Evolutionary conservation across 163 green algal species (phyloP).

Genomic region (Botryococcus braunii): DNA sequence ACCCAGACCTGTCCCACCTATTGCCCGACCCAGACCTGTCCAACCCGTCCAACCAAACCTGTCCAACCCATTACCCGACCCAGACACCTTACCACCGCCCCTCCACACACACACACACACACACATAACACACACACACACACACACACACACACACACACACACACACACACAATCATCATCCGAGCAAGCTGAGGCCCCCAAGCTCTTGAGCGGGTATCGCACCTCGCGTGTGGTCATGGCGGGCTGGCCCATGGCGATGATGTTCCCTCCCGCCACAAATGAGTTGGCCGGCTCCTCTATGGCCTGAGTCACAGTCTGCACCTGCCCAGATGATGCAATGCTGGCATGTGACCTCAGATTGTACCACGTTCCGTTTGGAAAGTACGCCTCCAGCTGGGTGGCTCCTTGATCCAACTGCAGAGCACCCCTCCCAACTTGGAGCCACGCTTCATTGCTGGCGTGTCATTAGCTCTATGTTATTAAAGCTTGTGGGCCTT

Average conservation of each 20-base stretch:
- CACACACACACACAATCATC: neutral
- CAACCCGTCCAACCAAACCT: too few species aligned
- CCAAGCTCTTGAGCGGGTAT: neutral
- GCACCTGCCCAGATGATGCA: neutral
- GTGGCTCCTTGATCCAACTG: neutral
- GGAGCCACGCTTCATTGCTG: neutral
- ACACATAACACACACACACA: neutral
- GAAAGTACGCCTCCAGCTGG: conserved; percentile 30
- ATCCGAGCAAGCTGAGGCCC: neutral
- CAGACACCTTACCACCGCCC: too few species aligned
- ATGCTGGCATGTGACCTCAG: neutral
- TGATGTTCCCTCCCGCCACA: conserved; percentile 6
- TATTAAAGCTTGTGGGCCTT: too few species aligned
- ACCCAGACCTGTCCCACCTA: too few species aligned
- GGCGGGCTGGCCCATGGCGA: neutral
- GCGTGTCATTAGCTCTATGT: neutral
- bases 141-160: neutral
- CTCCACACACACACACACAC: neutral
- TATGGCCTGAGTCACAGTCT: neutral
- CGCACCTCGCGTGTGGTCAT: conserved; percentile 7
- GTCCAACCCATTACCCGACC: neutral
- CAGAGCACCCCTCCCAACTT: too few species aligned
- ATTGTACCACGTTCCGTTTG: conserved; percentile 31
- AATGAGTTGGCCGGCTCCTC: neutral
- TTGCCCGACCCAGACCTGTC: too few species aligned